phyloP scores from a whole-genome alignment of 306 rosid species.

The Ceratonia siliqua region DNA sequence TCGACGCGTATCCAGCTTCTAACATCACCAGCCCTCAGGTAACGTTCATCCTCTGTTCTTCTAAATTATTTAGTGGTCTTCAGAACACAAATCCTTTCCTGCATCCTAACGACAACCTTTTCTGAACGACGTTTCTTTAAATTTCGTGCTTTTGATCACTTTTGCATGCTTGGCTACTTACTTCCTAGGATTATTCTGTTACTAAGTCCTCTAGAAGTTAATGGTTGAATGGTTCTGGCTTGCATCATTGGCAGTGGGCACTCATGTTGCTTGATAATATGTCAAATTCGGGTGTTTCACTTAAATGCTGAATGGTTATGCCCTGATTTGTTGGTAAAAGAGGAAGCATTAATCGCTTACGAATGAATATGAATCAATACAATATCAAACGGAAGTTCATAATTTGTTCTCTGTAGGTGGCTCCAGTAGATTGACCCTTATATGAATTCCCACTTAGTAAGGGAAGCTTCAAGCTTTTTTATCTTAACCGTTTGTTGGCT shows the following conservation, averaged over 20 bases:
- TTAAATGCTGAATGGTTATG: neutral
- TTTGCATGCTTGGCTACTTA: neutral
- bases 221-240: neutral
- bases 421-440: neutral
- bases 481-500: neutral
- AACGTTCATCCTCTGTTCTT: neutral
- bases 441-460: neutral
- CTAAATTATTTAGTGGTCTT: neutral
- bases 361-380: neutral
- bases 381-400: neutral
- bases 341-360: neutral
- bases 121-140: neutral
- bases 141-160: neutral
- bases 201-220: neutral
- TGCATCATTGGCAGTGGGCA: slow-evolving; percentile 34
- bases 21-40: slow-evolving; percentile 62
- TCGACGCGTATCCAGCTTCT: slow-evolving; percentile 50
- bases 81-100: neutral
- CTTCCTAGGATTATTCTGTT: neutral
- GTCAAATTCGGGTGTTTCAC: slow-evolving; percentile 30
- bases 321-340: neutral
- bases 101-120: slow-evolving; percentile 7
- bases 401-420: neutral
- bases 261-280: slow-evolving; percentile 50
- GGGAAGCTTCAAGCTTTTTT: neutral